Evolutionary conservation across 345 rosid species (phyloP).

Genomic region (Abelmoschus esculentus): DNA sequence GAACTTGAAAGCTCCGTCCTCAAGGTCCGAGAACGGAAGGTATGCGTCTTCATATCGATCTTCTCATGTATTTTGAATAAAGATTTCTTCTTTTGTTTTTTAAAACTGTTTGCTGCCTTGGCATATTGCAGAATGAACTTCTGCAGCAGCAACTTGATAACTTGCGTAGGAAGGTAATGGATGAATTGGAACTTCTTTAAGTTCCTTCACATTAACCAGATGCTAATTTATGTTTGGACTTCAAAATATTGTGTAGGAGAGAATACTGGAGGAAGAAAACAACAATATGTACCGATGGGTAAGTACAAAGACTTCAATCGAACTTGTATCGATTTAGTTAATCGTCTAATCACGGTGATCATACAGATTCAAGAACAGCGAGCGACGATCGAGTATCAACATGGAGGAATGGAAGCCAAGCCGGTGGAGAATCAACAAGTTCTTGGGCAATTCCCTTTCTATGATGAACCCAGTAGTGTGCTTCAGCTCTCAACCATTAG

Average conservation of each 20-base stretch:
- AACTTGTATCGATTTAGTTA: too few relatives aligned
- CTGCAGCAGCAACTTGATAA: conserved; percentile 71
- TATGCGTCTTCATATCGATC: not conserved
- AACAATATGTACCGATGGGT: conserved; percentile 62
- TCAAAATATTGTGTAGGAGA: conserved; percentile 27
- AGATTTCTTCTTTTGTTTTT: too few relatives aligned
- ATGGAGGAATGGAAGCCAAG: conserved; percentile 44
- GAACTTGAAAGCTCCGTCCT: conserved; percentile 53
- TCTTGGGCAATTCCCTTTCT: conserved; percentile 39
- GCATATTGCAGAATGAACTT: conserved; percentile 52
- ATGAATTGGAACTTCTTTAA: not conserved
- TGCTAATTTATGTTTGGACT: not conserved
- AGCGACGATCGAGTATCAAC: conserved; percentile 44
- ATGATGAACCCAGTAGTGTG: conserved; percentile 52
- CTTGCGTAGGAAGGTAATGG: conserved; percentile 60
- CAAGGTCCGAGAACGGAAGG: conserved; percentile 74
- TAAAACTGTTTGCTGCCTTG: not conserved
- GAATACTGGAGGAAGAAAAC: conserved; percentile 67
- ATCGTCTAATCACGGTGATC: too few relatives aligned
- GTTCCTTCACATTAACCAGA: not conserved
- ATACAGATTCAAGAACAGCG: conserved; percentile 50
- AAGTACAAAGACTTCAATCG: conserved; percentile 25
- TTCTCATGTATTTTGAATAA: too few relatives aligned
- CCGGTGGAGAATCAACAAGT: conserved; percentile 40
- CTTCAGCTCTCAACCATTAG: conserved; percentile 53